These are phyloP conservation scores for Fusarium haematococcum DNA, from an alignment of 2,329 filamentous ascomycete genomes.

Conservation along the genomic window DNA sequence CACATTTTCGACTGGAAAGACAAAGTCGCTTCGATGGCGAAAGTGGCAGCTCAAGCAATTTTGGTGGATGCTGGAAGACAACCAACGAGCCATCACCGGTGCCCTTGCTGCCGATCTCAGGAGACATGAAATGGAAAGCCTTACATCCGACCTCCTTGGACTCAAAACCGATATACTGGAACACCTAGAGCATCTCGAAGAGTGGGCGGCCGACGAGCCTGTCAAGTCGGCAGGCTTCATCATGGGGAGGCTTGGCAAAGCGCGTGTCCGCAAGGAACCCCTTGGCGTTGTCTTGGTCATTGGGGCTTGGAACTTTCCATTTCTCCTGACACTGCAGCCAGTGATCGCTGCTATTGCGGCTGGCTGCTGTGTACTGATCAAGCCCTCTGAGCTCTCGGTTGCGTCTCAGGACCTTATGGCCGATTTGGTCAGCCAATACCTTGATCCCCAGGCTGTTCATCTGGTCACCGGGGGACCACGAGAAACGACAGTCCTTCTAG, in stretches of 20 bases:
- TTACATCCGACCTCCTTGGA: constrained; percentile 46
- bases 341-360: constrained; percentile 58
- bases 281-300: constrained; percentile 58
- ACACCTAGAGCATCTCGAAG: constrained; percentile 52
- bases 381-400: constrained; percentile 56
- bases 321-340: constrained; percentile 53
- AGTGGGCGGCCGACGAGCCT: constrained; percentile 53
- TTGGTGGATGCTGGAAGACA: constrained; percentile 57
- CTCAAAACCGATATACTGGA: constrained; percentile 52
- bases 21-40: constrained; percentile 53
- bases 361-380: constrained; percentile 55
- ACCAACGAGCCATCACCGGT: constrained; percentile 48
- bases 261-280: constrained; percentile 56
- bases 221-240: constrained; percentile 43
- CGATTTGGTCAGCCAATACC: constrained; percentile 55
- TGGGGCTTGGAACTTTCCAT: constrained; percentile 60
- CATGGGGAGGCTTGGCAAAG: constrained; percentile 44
- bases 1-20: constrained; percentile 36
- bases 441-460: constrained; percentile 53
- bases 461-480: constrained; percentile 51
- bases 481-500: constrained; percentile 52
- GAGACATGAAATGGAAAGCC: constrained; percentile 49
- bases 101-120: constrained; percentile 51
- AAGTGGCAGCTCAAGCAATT: constrained; percentile 56
- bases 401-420: constrained; percentile 52